Evolutionary conservation across 2,329 filamentous ascomycete species (phyloP), one percentile per base, ranked within the genome.

Genomic region (Verticillium nonalfalfae): DNA sequence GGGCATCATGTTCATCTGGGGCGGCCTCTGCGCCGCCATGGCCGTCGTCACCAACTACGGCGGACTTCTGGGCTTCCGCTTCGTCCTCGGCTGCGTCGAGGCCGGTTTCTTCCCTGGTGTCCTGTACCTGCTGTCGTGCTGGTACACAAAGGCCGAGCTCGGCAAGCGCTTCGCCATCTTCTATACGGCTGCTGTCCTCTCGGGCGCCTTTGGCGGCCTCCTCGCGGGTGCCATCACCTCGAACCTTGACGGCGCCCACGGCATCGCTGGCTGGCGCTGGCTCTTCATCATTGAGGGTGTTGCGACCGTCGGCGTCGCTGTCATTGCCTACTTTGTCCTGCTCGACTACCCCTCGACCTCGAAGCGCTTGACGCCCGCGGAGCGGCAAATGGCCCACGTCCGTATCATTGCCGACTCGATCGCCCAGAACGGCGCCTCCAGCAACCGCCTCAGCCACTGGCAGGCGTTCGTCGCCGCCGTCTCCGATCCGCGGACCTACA

Each of bases 301-400:
- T 11, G 71, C 77, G 18, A 76, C 78, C 59, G 65, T 83, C 64
- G 63, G 73, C 4, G 68, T 73, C 18, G 70, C 76, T 1, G 63
- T 77, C 1, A 34, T 71, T 1, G 68, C 76, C 3, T 63, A 66
- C 2, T 71, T 78, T 38, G 65, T 74, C 34, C 71, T 86, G 0
- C 84, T 83, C 0, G 78, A 91, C 68, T 91, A 89, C 68, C 89
- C 89, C 0, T 85, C 87, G 64, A 80, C 85, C 61, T 86, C 87
- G 31, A 61, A 57, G 7, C 83, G 70, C 0, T 90, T 91, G 68
- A 82, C 80, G 0, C 78, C 80, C 1, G 77, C 78, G n/a, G 87
- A 91, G 66, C 82, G 85, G 33, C 77, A 76, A 11, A 80, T 88
- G 6, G 87, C 90, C 0, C 74, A 76, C 54, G 71, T 73, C 13